phyloP scores from a whole-genome alignment of 2,329 filamentous ascomycete genomes.

The Tolypocladium guangdongense region DNA sequence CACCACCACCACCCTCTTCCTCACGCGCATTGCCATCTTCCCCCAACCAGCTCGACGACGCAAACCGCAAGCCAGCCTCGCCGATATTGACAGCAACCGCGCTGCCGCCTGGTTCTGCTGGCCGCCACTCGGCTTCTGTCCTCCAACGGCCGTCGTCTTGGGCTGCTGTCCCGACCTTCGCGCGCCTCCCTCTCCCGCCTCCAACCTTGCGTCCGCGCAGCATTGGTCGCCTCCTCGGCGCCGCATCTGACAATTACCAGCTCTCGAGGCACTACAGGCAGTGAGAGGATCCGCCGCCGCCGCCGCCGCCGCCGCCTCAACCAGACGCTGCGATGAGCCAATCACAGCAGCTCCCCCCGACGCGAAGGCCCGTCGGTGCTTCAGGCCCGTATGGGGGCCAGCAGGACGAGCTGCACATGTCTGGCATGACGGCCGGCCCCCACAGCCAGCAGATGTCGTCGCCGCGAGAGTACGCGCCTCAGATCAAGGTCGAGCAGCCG shows the following conservation, averaged over 20 bases:
- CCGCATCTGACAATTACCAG: neutral
- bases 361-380: conserved; percentile 13
- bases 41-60: too few species aligned
- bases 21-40: neutral
- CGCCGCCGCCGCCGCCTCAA: neutral
- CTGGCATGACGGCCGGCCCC: conserved; percentile 27
- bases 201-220: neutral
- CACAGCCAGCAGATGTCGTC: conserved; percentile 27
- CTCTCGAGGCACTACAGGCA: neutral
- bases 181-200: neutral
- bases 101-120: too few species aligned
- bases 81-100: too few species aligned
- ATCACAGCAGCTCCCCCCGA: conserved; percentile 26
- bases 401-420: conserved; percentile 46
- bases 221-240: neutral
- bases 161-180: too few species aligned
- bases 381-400: conserved; percentile 15
- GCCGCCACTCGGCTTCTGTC: too few species aligned
- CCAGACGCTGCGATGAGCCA: conserved; percentile 23
- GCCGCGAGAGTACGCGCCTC: conserved; percentile 38
- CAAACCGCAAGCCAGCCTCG: too few species aligned
- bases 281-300: neutral
- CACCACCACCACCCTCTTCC: neutral
- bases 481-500: conserved; percentile 40
- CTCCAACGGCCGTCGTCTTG: too few species aligned